phyloP scores from a whole-genome alignment of 768 basidiomycete genomes.

The Omphalotus guepiniiformis region DNA sequence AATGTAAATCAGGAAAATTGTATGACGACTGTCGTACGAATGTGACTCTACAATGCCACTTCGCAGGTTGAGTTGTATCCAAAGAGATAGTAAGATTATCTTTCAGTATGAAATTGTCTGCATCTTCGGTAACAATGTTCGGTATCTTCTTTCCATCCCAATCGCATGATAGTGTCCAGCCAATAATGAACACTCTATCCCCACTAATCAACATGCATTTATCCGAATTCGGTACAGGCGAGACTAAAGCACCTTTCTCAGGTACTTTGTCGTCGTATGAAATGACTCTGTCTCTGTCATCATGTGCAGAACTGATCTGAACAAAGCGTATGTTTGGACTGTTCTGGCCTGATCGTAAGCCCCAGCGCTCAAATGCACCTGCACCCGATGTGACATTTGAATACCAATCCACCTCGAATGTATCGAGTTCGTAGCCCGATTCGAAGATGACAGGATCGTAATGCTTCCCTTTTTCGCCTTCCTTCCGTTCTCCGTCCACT shows the following conservation, averaged over 20 bases:
- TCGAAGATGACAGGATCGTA: constrained; percentile 14
- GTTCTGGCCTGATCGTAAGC: neutral
- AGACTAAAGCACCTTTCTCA: neutral
- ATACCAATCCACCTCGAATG: constrained; percentile 17
- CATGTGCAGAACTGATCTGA: constrained; percentile 2
- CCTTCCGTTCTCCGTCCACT: constrained; percentile 7
- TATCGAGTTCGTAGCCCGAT: constrained; percentile 8
- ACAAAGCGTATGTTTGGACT: constrained; percentile 11
- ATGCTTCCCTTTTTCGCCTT: constrained; percentile 9
- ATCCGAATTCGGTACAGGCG: too few species aligned
- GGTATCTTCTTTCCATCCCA: constrained; percentile 14
- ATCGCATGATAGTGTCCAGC: constrained; percentile 16
- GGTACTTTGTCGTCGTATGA: too few species aligned
- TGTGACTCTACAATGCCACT: constrained; percentile 15
- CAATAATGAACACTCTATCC: constrained; percentile 14
- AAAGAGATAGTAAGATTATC: constrained; percentile 13
- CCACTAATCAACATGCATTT: constrained; percentile 11
- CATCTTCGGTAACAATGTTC: constrained; percentile 13
- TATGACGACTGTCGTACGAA: constrained; percentile 14
- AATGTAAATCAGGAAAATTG: constrained; percentile 15
- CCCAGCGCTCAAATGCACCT: constrained; percentile 7
- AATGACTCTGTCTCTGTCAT: neutral
- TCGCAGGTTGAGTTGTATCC: constrained; percentile 11
- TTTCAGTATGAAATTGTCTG: constrained; percentile 12
- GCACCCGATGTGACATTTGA: constrained; percentile 11